Conservation (phyloP, 441 rosid species). For the Gossypium gossypioides region DNA sequence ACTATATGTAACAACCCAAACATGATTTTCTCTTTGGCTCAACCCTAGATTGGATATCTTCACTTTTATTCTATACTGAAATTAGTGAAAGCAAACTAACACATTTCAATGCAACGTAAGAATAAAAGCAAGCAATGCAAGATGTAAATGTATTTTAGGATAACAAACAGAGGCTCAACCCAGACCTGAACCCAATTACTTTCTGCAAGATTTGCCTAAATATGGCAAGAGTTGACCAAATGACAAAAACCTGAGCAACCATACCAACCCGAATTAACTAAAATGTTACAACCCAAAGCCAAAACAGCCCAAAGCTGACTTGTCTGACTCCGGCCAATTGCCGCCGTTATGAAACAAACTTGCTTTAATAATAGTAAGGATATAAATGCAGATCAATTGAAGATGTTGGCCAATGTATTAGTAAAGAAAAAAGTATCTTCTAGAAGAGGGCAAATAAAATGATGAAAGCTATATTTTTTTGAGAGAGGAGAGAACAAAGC, state of each 20-base stretch:
- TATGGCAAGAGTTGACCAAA: neutral
- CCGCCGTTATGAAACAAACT: neutral
- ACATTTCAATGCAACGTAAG: too few species aligned
- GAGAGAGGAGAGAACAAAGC: neutral
- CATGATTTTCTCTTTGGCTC: too few species aligned
- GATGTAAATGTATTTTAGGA: neutral
- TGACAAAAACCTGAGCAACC: neutral
- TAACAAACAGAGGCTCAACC: neutral
- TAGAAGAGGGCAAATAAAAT: neutral
- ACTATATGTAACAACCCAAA: neutral
- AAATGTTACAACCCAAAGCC: neutral
- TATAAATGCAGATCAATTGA: neutral
- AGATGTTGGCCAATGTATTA: neutral
- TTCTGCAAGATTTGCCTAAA: neutral
- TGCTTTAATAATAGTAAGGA: neutral
- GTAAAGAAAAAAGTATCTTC: neutral
- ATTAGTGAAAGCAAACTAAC: too few species aligned
- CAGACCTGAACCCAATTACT: neutral
- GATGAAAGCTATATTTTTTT: neutral
- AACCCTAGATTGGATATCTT: too few species aligned
- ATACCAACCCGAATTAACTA: neutral
- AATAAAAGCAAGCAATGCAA: neutral
- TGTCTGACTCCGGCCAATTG: neutral
- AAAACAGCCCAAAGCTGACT: neutral
- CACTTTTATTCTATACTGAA: too few species aligned